Evolutionary conservation across 768 basidiomycete species (phyloP).

Genomic region (Mycena floridula): DNA sequence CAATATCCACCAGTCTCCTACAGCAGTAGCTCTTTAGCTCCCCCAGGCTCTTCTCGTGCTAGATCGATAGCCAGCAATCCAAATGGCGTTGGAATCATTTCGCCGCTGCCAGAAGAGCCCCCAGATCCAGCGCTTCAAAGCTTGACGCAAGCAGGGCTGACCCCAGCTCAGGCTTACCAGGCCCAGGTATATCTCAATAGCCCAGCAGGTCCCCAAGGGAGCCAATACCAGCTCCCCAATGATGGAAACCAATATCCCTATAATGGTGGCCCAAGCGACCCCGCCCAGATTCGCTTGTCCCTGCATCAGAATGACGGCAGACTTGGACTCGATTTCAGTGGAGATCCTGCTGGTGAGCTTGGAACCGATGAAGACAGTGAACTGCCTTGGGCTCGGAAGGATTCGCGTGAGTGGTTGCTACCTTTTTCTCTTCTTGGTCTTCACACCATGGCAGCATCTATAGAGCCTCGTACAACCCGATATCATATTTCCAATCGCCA

Average conservation of each 20-base stretch:
- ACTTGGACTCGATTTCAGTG: constrained; percentile 52
- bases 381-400: constrained; percentile 49
- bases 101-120: constrained; percentile 42
- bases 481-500: constrained; percentile 18
- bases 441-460: too few species aligned
- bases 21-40: constrained; percentile 25
- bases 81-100: constrained; percentile 35
- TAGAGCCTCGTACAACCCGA: constrained; percentile 14
- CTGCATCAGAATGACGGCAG: constrained; percentile 46
- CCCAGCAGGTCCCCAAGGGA: constrained; percentile 26
- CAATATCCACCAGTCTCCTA: constrained; percentile 20
- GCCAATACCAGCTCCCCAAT: constrained; percentile 8
- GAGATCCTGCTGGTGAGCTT: constrained; percentile 29
- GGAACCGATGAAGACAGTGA: constrained; percentile 49
- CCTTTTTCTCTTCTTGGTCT: constrained; percentile 3
- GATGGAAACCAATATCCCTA: too few species aligned
- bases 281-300: background rate
- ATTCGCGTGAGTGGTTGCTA: constrained; percentile 33
- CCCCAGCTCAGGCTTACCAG: constrained; percentile 78
- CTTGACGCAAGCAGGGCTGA: constrained; percentile 46
- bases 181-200: constrained; percentile 59
- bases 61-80: constrained; percentile 44
- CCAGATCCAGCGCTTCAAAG: constrained; percentile 41
- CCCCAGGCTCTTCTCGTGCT: constrained; percentile 38
- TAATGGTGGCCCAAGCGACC: background rate